These are phyloP conservation scores for Adansonia gregorii DNA, from an alignment of 441 rosid genomes.

Conservation along the genomic window DNA sequence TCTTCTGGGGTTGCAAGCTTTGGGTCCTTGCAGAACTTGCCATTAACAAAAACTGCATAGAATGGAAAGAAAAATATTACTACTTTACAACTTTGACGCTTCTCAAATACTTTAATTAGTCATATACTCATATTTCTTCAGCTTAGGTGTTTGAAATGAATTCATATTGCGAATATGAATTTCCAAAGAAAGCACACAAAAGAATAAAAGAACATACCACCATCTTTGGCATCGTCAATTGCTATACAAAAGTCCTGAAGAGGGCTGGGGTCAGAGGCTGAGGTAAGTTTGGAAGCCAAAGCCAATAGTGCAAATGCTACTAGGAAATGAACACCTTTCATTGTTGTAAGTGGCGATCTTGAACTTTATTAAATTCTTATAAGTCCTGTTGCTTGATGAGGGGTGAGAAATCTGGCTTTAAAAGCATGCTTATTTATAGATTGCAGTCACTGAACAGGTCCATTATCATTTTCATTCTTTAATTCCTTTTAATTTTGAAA, in stretches of 20 bases:
- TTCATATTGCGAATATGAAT: neutral
- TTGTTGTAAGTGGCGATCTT: neutral
- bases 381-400: neutral
- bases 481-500: neutral
- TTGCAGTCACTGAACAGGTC: neutral
- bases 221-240: neutral
- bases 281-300: constrained; percentile 19
- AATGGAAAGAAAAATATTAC: neutral
- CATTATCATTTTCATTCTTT: neutral
- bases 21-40: constrained; percentile 16
- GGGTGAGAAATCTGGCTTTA: neutral
- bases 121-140: no score
- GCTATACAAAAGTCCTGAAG: constrained; percentile 35
- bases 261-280: constrained; percentile 40
- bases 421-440: neutral
- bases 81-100: neutral
- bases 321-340: constrained; percentile 18
- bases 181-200: neutral
- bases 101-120: neutral
- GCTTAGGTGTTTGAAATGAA: no score
- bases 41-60: neutral
- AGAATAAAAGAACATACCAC: neutral
- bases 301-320: constrained; percentile 27
- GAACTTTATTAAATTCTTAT: neutral
- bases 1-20: neutral